These are phyloP conservation scores for Taphrina confusa DNA, from an alignment of 1,139 yeast species.

Conservation along the genomic window DNA sequence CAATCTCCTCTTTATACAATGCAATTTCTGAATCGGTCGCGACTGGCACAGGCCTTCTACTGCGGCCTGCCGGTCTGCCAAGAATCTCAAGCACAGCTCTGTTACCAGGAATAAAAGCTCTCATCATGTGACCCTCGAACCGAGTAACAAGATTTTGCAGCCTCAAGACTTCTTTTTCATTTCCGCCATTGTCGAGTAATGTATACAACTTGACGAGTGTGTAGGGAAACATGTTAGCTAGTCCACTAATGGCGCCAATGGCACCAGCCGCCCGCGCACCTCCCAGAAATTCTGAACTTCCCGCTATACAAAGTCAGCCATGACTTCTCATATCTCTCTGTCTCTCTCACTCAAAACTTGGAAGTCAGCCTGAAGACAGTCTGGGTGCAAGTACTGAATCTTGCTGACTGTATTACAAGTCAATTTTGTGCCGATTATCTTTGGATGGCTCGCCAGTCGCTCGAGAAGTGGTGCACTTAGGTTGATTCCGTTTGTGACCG, in stretches of 20 bases:
- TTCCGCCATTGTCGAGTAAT: slow-evolving; percentile 40
- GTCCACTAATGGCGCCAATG: slow-evolving; percentile 52
- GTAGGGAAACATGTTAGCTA: slow-evolving; percentile 48
- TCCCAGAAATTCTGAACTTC: slow-evolving; percentile 52
- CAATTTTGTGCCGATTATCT: slow-evolving; percentile 55
- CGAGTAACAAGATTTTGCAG: slow-evolving; percentile 38
- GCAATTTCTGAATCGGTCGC: slow-evolving; percentile 9
- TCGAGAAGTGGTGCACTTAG: slow-evolving; percentile 47
- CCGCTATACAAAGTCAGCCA: slow-evolving; percentile 42
- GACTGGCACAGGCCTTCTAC: slow-evolving; percentile 12
- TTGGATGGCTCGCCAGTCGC: slow-evolving; percentile 47
- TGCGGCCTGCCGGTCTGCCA: slow-evolving; percentile 1
- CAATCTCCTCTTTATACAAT: neutral
- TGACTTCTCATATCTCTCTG: neutral
- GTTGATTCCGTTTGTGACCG: slow-evolving; percentile 51
- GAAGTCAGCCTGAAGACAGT: slow-evolving; percentile 42
- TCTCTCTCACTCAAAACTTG: slow-evolving; percentile 46
- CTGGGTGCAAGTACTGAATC: slow-evolving; percentile 47
- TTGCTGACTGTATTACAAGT: slow-evolving; percentile 52
- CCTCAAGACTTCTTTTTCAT: slow-evolving; percentile 37
- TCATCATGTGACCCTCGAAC: slow-evolving; percentile 33
- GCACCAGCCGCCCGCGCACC: slow-evolving; percentile 52
- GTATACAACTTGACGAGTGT: slow-evolving; percentile 38
- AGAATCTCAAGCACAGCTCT: slow-evolving; percentile 13
- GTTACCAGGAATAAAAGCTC: slow-evolving; percentile 17